Conservation (phyloP, 441 rosid genomes). For the Euphorbia schlechtendalii region DNA sequence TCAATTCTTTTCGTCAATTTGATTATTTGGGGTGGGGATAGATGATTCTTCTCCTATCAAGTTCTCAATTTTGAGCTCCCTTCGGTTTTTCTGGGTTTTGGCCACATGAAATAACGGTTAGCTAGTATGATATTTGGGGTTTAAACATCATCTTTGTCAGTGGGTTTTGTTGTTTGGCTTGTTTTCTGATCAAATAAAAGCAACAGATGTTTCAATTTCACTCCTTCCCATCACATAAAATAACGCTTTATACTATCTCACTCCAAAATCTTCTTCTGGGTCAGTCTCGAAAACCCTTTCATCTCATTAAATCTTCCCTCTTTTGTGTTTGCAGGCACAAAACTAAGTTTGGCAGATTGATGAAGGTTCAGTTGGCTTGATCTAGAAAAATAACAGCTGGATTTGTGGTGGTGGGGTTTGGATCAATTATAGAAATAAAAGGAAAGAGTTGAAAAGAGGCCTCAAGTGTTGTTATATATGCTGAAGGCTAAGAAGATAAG, state of each 20-base stretch:
- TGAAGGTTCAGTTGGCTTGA: no score
- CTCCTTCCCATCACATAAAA: constrained; percentile 63
- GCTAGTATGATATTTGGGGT: constrained; percentile 14
- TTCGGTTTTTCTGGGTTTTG: constrained; percentile 21
- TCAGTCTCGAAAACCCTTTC: constrained; percentile 11
- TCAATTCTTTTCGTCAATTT: constrained; percentile 16
- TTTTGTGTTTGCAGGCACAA: no score
- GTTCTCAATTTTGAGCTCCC: constrained; percentile 19
- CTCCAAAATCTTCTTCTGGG: constrained; percentile 16
- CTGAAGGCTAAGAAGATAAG: constrained; percentile 53
- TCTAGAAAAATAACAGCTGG: no score
- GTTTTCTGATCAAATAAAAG: constrained; percentile 34
- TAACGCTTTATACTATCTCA: constrained; percentile 30
- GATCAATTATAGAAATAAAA: constrained; percentile 7
- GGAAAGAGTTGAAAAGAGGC: constrained; percentile 13
- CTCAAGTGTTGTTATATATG: constrained; percentile 44
- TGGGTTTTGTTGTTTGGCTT: constrained; percentile 30
- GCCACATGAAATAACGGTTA: constrained; percentile 68
- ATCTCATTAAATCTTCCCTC: no score
- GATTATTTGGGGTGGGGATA: constrained; percentile 18
- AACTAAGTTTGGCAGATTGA: no score
- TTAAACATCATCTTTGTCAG: constrained; percentile 28
- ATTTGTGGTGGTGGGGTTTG: constrained; percentile 28
- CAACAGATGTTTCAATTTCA: constrained; percentile 32
- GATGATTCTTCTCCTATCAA: constrained; percentile 10